These are phyloP conservation scores for Cercospora sojina DNA, from an alignment of 2,329 filamentous ascomycete species.

Conservation along the genomic window DNA sequence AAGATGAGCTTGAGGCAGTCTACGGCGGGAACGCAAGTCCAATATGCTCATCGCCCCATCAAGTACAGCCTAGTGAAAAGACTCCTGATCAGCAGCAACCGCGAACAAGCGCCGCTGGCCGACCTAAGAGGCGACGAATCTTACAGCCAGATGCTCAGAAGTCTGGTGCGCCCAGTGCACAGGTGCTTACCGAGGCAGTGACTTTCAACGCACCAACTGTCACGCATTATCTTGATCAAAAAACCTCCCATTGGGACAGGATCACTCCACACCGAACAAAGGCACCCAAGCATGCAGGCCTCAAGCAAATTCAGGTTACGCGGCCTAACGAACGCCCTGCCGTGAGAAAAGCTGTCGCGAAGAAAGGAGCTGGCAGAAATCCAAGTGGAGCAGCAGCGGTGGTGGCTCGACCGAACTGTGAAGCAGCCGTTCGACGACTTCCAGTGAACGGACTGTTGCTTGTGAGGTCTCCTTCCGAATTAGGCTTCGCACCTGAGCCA, in stretches of 20 bases:
- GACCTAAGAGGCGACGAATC: not conserved
- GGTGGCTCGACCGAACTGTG: not conserved
- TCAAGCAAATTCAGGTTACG: not conserved
- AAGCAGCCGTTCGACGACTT: not conserved
- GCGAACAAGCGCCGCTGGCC: not conserved
- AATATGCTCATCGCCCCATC: constrained; percentile 7
- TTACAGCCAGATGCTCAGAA: not conserved
- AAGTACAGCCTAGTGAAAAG: not conserved
- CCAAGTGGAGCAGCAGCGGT: not conserved
- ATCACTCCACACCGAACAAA: not conserved
- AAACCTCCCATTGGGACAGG: not conserved
- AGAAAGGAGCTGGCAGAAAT: not conserved
- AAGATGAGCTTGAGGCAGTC: constrained; percentile 27
- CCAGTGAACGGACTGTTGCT: constrained; percentile 29
- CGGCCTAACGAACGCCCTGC: not conserved
- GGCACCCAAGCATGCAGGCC: not conserved
- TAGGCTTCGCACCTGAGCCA: not conserved
- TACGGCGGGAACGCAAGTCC: constrained; percentile 22
- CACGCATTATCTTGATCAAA: not conserved
- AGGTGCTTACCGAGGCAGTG: not conserved
- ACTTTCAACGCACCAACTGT: not conserved
- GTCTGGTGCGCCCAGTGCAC: not conserved
- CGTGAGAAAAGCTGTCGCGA: not conserved
- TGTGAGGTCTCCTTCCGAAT: constrained; percentile 10
- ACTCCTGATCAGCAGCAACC: not conserved